A percentile compares a stretch with the other conserved stretches of the same genome.
Conservation (phyloP, 306 rosid species). For the Sindora glabra region DNA sequence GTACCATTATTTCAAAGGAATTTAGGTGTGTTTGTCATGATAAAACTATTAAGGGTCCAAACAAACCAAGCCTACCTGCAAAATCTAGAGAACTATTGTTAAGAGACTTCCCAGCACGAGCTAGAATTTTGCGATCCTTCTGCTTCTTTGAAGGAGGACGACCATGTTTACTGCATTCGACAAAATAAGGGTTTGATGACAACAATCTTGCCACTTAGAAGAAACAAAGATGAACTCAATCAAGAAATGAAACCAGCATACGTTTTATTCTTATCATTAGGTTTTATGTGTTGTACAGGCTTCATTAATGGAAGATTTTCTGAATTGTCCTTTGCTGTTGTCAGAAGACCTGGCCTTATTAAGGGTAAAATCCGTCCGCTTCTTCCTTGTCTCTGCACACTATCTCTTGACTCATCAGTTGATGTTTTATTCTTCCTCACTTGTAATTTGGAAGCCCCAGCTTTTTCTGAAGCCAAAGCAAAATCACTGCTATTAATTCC, state of each 20-base stretch:
- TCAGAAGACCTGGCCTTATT: constrained; percentile 44
- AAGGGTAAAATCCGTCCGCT: constrained; percentile 55
- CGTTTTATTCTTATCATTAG: constrained; percentile 63
- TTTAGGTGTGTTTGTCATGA: not conserved
- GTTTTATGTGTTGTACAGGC: constrained; percentile 44
- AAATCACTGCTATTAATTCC: constrained; percentile 32
- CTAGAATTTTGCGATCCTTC: constrained; percentile 61
- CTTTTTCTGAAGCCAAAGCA: constrained; percentile 37
- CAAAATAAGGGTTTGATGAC: not conserved
- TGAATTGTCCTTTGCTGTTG: constrained; percentile 48
- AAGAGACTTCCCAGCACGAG: constrained; percentile 48
- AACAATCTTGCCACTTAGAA: not conserved
- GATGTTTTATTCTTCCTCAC: constrained; percentile 52
- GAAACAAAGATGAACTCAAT: not conserved
- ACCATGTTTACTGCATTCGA: constrained; percentile 62
- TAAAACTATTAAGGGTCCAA: not conserved
- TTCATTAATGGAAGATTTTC: constrained; percentile 40
- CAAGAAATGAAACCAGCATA: constrained; percentile 19
- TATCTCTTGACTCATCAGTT: constrained; percentile 57
- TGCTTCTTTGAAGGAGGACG: constrained; percentile 81
- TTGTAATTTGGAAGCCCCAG: constrained; percentile 36
- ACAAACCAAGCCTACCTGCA: constrained; percentile 43
- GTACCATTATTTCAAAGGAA: not conserved
- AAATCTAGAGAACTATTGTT: constrained; percentile 48
- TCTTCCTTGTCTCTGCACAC: constrained; percentile 66